Evolutionary conservation across 2,329 filamentous ascomycete species (phyloP).

Genomic region (Cladosporium colombiae): DNA sequence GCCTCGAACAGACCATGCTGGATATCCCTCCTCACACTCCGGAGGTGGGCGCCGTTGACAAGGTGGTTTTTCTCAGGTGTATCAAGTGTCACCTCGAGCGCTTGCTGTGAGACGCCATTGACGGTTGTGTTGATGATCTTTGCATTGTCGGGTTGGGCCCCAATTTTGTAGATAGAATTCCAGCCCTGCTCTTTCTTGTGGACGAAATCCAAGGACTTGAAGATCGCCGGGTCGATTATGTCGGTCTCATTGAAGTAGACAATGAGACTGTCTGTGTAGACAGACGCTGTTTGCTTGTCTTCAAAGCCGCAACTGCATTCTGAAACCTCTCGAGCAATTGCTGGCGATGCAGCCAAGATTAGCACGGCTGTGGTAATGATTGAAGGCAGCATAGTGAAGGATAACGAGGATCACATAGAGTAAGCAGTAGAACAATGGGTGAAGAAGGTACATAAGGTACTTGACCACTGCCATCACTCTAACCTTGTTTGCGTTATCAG

Average conservation of each 20-base stretch:
- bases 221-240: conserved; percentile 31
- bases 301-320: conserved; percentile 48
- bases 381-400: neutral
- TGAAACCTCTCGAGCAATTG: neutral
- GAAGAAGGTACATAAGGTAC: neutral
- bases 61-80: conserved; percentile 35
- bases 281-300: conserved; percentile 37
- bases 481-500: neutral
- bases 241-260: conserved; percentile 51
- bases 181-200: conserved; percentile 48
- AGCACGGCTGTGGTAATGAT: neutral
- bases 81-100: conserved; percentile 22
- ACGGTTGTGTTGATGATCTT: conserved; percentile 24
- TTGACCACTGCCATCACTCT: neutral
- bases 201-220: conserved; percentile 41
- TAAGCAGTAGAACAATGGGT: neutral
- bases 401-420: neutral
- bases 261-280: conserved; percentile 50
- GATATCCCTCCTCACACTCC: conserved; percentile 46
- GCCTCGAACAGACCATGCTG: conserved; percentile 48
- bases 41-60: conserved; percentile 44
- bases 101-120: conserved; percentile 3
- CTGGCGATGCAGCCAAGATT: neutral
- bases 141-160: conserved; percentile 41
- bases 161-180: conserved; percentile 46